A percentile compares a stretch with the other conserved stretches of the same genome.
These are phyloP conservation scores for Phylloporus rhodoxanthus DNA, from an alignment of 768 basidiomycete species.

Conservation along the genomic window DNA sequence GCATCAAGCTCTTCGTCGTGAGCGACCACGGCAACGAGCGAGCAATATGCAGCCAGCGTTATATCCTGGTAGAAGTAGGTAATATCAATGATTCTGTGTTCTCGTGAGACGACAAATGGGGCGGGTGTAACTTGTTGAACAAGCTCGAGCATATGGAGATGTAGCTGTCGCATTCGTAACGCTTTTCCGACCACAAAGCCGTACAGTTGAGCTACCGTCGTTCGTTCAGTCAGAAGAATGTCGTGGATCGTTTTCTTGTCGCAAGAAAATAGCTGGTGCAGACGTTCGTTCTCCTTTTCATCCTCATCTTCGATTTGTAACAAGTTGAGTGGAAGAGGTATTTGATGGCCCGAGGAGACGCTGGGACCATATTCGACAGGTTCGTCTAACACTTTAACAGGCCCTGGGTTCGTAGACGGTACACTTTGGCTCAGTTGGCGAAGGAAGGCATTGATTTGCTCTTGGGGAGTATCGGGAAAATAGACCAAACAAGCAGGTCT, in stretches of 20 bases:
- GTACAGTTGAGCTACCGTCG: background rate
- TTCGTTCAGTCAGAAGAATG: background rate
- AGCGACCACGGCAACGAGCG: background rate
- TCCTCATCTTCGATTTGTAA: background rate
- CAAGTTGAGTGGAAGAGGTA: background rate
- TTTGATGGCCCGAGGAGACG: constrained; percentile 16
- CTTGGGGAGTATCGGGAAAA: constrained; percentile 52
- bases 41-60: background rate
- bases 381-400: constrained; percentile 49
- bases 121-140: background rate
- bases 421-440: constrained; percentile 40
- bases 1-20: background rate
- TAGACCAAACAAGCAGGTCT: constrained; percentile 61
- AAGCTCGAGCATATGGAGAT: background rate
- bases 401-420: constrained; percentile 25
- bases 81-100: background rate
- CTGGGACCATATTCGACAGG: constrained; percentile 51
- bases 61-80: background rate
- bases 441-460: constrained; percentile 54
- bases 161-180: background rate
- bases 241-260: background rate
- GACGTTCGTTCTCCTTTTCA: background rate
- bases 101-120: background rate
- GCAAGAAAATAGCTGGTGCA: background rate
- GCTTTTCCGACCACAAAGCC: background rate